Evolutionary conservation across 2,329 filamentous ascomycete genomes (phyloP).

Genomic region (Chaetothyriales sp.): DNA sequence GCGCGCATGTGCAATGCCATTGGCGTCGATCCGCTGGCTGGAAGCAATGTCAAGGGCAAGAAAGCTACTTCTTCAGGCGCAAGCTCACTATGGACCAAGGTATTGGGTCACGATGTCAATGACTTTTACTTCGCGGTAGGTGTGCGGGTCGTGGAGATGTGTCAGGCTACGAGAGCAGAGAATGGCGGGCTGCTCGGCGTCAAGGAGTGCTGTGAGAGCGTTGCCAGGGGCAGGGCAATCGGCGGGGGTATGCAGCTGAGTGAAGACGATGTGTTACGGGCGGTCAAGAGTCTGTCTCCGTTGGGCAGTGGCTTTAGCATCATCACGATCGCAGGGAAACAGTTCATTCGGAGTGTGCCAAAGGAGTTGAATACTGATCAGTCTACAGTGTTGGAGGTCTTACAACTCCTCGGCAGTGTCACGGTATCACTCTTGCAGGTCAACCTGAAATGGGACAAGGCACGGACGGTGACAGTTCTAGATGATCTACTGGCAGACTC

Average conservation of each 20-base stretch:
- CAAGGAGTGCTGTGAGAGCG: slow-evolving; percentile 59
- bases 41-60: slow-evolving; percentile 38
- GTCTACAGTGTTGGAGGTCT: slow-evolving; percentile 77
- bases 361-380: slow-evolving; percentile 94
- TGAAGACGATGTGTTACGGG: slow-evolving; percentile 84
- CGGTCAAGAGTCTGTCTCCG: slow-evolving; percentile 72
- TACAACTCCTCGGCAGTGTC: slow-evolving; percentile 78
- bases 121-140: slow-evolving; percentile 98
- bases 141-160: slow-evolving; percentile 88
- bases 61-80: slow-evolving; percentile 21
- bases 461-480: slow-evolving; percentile 73
- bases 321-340: slow-evolving; percentile 64
- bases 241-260: slow-evolving; percentile 63
- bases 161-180: slow-evolving; percentile 67
- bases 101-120: slow-evolving; percentile 80
- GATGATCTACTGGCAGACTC: slow-evolving; percentile 80
- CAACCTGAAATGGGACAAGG: slow-evolving; percentile 73
- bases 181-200: slow-evolving; percentile 87
- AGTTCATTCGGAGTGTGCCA: slow-evolving; percentile 82
- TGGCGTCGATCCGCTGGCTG: slow-evolving; percentile 85
- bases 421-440: slow-evolving; percentile 75
- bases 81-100: slow-evolving; percentile 77
- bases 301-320: slow-evolving; percentile 79
- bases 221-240: slow-evolving; percentile 57
- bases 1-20: slow-evolving; percentile 97